Conservation (phyloP, 352 stramenopile genomes). For the Paralagenidium karlingii region DNA sequence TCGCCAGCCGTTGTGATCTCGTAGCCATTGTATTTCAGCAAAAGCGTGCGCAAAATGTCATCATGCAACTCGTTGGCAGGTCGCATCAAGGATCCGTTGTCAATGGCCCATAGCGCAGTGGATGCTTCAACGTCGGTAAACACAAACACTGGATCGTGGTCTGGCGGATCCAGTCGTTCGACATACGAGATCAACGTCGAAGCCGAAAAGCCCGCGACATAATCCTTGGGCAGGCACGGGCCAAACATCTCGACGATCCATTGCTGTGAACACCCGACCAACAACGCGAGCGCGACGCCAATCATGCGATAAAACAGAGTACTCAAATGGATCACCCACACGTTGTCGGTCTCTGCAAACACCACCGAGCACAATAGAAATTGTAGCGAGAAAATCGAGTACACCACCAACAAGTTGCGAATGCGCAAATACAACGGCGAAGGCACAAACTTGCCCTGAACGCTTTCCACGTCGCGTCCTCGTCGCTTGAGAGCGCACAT, state of each 20-base stretch:
- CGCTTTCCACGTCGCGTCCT: conserved; percentile 34
- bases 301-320: conserved; percentile 19
- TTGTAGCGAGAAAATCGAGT: not conserved
- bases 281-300: conserved; percentile 13
- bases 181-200: not conserved
- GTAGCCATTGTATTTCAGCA: conserved; percentile 27
- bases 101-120: conserved; percentile 24
- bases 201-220: conserved; percentile 6
- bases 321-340: conserved; percentile 1
- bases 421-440: conserved; percentile 47
- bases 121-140: conserved; percentile 63
- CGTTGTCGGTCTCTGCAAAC: not conserved
- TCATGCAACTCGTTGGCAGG: conserved; percentile 41
- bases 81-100: conserved; percentile 25
- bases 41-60: conserved; percentile 22
- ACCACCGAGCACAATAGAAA: not conserved
- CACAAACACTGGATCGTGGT: conserved; percentile 30
- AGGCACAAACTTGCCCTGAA: conserved; percentile 23
- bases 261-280: conserved; percentile 11
- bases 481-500: conserved; percentile 25
- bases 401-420: conserved; percentile 5
- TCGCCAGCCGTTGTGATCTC: conserved; percentile 47
- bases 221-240: conserved; percentile 27
- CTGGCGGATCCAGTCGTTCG: conserved; percentile 3
- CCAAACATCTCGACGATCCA: conserved; percentile 17